phyloP scores from a whole-genome alignment of 805 yeast species.

The Scheffersomyces ergatensis region DNA sequence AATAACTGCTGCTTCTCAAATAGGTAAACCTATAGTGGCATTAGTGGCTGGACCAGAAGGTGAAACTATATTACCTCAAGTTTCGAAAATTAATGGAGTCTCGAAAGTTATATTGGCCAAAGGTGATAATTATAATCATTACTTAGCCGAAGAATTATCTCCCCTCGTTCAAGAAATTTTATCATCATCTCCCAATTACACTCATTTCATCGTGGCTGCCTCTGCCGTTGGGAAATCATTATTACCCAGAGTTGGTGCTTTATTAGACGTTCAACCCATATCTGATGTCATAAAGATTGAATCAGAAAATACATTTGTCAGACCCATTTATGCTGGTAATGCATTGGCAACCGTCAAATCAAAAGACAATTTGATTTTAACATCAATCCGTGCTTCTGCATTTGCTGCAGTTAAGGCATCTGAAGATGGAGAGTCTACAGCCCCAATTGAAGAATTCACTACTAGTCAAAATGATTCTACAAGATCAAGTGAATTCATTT shows the following conservation, averaged over 20 bases:
- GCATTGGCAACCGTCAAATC: constrained; percentile 80
- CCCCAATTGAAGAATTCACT: constrained; percentile 45
- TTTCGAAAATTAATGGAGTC: constrained; percentile 53
- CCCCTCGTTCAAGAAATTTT: constrained; percentile 58
- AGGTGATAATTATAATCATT: constrained; percentile 59
- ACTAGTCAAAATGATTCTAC: constrained; percentile 31
- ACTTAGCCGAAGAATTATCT: constrained; percentile 76
- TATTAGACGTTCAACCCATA: constrained; percentile 82
- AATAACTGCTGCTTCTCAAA: constrained; percentile 70
- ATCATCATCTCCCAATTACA: constrained; percentile 40
- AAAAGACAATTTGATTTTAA: constrained; percentile 59
- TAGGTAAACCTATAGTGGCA: constrained; percentile 81
- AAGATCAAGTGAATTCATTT: constrained; percentile 57
- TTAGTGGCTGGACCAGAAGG: constrained; percentile 65
- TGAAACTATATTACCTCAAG: constrained; percentile 43
- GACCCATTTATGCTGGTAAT: constrained; percentile 97
- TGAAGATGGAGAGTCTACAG: constrained; percentile 31
- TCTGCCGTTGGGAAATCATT: constrained; percentile 87
- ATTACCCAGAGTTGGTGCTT: constrained; percentile 83
- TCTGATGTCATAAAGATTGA: constrained; percentile 75
- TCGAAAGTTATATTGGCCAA: constrained; percentile 57
- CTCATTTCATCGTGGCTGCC: constrained; percentile 77
- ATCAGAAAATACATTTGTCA: constrained; percentile 68
- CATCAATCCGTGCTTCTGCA: constrained; percentile 84
- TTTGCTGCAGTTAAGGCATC: constrained; percentile 45